These are phyloP conservation scores for Hansenula lynferdii DNA, from an alignment of 1,139 yeast genomes.

Conservation along the genomic window DNA sequence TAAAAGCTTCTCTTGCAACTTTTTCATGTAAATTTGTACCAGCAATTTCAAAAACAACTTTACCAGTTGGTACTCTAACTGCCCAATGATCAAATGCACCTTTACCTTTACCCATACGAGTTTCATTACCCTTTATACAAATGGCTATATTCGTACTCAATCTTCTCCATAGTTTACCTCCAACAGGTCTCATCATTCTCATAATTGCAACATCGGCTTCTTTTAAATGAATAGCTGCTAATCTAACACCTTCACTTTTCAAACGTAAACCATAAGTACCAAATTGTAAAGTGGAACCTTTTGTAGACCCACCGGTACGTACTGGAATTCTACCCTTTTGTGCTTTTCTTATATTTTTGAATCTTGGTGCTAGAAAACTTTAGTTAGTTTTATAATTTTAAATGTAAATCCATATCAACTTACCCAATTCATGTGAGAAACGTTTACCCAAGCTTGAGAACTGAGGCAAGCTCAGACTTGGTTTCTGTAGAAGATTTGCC, in stretches of 20 bases:
- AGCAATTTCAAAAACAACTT: slow-evolving; percentile 79
- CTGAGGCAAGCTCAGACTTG: slow-evolving; percentile 4
- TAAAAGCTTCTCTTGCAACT: slow-evolving; percentile 86
- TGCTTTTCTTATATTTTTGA: slow-evolving; percentile 67
- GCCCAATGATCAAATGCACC: slow-evolving; percentile 99
- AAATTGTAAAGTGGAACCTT: slow-evolving; percentile 76
- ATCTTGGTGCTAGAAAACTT: slow-evolving; percentile 59
- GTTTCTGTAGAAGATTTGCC: neutral
- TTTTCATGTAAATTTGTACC: slow-evolving; percentile 74
- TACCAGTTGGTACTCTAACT: slow-evolving; percentile 93
- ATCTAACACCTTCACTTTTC: slow-evolving; percentile 78
- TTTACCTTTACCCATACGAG: slow-evolving; percentile 99
- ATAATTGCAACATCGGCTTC: slow-evolving; percentile 87
- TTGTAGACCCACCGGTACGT: slow-evolving; percentile 89
- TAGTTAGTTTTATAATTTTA: slow-evolving; percentile 1
- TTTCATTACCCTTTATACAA: slow-evolving; percentile 95
- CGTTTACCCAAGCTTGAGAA: slow-evolving; percentile 30
- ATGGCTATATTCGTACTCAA: slow-evolving; percentile 84
- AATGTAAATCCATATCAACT: neutral
- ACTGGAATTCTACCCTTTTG: slow-evolving; percentile 95
- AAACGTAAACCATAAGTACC: slow-evolving; percentile 88
- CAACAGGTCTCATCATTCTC: slow-evolving; percentile 73
- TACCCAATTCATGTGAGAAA: slow-evolving; percentile 66
- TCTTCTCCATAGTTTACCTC: slow-evolving; percentile 72
- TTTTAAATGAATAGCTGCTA: slow-evolving; percentile 85